A percentile compares a stretch with the other conserved stretches of the same genome.
These are phyloP conservation scores for Barnettozyma sp. DNA, from an alignment of 805 yeast species.

Conservation along the genomic window DNA sequence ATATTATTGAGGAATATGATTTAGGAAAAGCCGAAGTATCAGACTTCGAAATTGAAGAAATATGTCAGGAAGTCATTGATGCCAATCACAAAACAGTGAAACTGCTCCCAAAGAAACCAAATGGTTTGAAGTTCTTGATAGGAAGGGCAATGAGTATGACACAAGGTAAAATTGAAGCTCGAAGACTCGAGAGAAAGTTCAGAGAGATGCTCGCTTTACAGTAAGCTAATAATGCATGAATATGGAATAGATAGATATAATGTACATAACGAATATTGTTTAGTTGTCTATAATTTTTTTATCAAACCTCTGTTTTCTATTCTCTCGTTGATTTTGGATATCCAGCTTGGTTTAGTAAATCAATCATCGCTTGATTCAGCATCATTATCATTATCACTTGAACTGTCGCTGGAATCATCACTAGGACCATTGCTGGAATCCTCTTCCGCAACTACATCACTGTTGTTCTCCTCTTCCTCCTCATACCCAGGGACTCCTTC, in stretches of 20 bases:
- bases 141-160: constrained; percentile 81
- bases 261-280: too few relatives aligned
- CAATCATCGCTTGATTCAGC: too few relatives aligned
- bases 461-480: constrained; percentile 18
- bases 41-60: constrained; percentile 24
- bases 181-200: constrained; percentile 29
- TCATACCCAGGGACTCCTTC: constrained; percentile 10
- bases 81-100: constrained; percentile 46
- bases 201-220: constrained; percentile 20
- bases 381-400: too few relatives aligned
- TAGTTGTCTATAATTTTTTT: too few relatives aligned
- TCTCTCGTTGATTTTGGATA: constrained; percentile 1
- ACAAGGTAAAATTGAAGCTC: constrained; percentile 48
- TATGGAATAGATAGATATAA: too few relatives aligned
- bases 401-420: too few relatives aligned
- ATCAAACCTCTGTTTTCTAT: too few relatives aligned
- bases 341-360: too few relatives aligned
- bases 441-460: constrained; percentile 22
- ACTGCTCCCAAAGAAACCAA: constrained; percentile 46
- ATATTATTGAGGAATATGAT: constrained; percentile 49
- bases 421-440: constrained; percentile 26
- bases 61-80: constrained; percentile 33
- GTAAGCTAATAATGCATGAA: too few relatives aligned
- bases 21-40: constrained; percentile 35
- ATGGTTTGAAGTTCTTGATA: constrained; percentile 66